Percentiles rank a stretch among this genome's conserved stretches.
phyloP scores from a whole-genome alignment of 2,329 filamentous ascomycete genomes.

The Aspergillus sp. region DNA sequence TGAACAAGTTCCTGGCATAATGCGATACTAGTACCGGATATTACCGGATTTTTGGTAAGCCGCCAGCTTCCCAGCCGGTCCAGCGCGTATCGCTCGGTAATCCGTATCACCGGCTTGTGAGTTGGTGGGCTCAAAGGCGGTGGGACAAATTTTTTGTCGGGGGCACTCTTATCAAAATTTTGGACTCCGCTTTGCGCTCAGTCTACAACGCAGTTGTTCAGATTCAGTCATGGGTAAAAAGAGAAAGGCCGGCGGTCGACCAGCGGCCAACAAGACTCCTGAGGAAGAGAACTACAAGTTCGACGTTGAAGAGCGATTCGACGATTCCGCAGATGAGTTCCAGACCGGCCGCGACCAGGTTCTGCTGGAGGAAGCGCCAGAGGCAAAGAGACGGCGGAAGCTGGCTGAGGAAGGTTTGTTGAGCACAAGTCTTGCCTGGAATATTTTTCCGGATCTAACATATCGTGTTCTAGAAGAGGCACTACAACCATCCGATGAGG shows the following conservation, averaged over 20 bases:
- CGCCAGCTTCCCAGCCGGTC: neutral
- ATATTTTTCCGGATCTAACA: constrained; percentile 21
- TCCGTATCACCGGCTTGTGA: constrained; percentile 12
- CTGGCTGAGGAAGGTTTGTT: constrained; percentile 66
- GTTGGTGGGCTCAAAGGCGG: constrained; percentile 30
- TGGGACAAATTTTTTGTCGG: constrained; percentile 44
- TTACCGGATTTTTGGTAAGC: neutral
- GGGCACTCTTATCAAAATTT: constrained; percentile 25
- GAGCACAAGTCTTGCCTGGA: neutral
- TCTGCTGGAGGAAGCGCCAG: constrained; percentile 78
- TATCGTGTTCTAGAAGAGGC: constrained; percentile 53
- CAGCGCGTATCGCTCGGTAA: neutral
- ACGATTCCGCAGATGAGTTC: constrained; percentile 93
- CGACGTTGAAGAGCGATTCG: constrained; percentile 70
- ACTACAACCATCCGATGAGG: constrained; percentile 65
- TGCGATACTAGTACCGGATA: neutral
- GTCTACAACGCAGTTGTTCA: constrained; percentile 1
- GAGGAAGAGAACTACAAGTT: constrained; percentile 39
- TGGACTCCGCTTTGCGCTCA: constrained; percentile 6
- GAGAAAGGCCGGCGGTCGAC: constrained; percentile 68
- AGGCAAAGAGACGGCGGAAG: constrained; percentile 75
- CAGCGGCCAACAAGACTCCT: constrained; percentile 39
- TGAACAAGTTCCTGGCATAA: neutral
- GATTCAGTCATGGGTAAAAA: constrained; percentile 56
- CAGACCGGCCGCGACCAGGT: constrained; percentile 85